phyloP scores from a whole-genome alignment of 2,329 filamentous ascomycete genomes.

The Coniochaeta sp. region DNA sequence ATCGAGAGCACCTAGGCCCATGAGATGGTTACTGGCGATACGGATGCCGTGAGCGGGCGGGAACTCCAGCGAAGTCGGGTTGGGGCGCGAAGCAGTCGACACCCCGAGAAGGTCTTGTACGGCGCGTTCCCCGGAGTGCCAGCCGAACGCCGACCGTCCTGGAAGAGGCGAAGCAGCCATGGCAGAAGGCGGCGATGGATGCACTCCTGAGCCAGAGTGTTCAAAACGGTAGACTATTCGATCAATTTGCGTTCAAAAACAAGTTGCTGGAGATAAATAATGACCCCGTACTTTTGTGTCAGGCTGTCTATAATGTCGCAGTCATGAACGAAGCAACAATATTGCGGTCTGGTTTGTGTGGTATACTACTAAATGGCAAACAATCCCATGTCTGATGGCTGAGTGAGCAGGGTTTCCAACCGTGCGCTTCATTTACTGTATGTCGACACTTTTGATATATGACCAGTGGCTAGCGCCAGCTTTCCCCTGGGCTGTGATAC shows the following conservation, averaged over 20 bases:
- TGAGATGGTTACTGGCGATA: conserved; percentile 54
- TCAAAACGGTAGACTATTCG: no score
- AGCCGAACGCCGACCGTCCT: neutral
- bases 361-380: neutral
- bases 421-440: neutral
- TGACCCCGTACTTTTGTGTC: neutral
- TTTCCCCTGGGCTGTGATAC: neutral
- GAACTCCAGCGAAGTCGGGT: neutral
- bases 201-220: neutral
- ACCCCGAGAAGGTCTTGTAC: neutral
- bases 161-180: neutral
- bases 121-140: neutral
- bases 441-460: neutral
- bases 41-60: conserved; percentile 22
- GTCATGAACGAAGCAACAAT: neutral
- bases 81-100: neutral
- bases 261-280: neutral
- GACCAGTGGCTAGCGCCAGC: neutral
- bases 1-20: conserved; percentile 70
- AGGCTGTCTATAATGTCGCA: neutral
- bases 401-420: neutral
- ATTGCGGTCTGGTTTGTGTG: neutral
- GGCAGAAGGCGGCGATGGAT: neutral
- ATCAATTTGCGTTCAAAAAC: neutral
- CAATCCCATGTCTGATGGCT: neutral